phyloP scores from a whole-genome alignment of 495 filamentous ascomycete genomes.

The Neurospora sp. region DNA sequence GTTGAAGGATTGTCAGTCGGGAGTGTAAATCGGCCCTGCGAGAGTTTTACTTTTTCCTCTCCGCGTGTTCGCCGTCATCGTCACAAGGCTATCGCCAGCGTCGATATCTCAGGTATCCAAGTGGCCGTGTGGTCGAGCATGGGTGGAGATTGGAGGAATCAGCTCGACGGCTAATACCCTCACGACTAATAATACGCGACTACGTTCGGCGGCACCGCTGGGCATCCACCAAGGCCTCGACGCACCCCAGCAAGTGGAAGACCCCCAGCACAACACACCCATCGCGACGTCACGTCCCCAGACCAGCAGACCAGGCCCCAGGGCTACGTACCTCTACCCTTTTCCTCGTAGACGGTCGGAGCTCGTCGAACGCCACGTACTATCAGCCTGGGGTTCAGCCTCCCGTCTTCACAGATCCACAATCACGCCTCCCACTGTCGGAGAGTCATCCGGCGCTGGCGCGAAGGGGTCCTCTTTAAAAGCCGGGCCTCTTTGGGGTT shows the following conservation, averaged over 20 bases:
- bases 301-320: neutral
- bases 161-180: neutral
- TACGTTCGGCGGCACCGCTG: neutral
- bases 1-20: neutral
- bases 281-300: neutral
- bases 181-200: neutral
- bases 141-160: neutral
- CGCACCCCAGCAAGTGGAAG: neutral
- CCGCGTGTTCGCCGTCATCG: neutral
- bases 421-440: constrained; percentile 9
- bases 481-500: constrained; percentile 8
- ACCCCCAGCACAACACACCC: neutral
- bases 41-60: neutral
- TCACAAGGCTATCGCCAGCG: neutral
- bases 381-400: constrained; percentile 6
- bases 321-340: neutral
- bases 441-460: constrained; percentile 14
- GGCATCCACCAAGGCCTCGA: neutral
- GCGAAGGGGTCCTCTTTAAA: constrained; percentile 11
- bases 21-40: neutral
- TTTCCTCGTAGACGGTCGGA: neutral
- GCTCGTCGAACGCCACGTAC: constrained; percentile 1
- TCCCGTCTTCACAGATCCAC: constrained; percentile 14
- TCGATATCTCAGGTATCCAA: neutral
- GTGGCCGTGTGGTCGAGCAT: neutral